phyloP scores from a whole-genome alignment of 768 basidiomycete species.

The Boletus rubescentipes region DNA sequence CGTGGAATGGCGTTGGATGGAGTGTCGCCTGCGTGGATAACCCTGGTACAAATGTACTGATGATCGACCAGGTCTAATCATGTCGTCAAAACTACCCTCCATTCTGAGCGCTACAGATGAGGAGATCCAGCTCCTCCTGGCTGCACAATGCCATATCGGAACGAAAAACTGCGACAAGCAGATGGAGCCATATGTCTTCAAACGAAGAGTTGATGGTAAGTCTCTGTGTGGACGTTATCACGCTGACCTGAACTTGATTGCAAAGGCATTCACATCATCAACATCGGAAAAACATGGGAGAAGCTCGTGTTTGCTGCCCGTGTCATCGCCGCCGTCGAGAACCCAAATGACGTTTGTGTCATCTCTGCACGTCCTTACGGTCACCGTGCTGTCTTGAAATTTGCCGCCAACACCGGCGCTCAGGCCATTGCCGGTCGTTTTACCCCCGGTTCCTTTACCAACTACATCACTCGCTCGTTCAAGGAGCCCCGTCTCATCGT shows the following conservation, averaged over 20 bases:
- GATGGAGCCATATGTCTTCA: constrained; percentile 98
- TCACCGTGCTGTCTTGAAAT: constrained; percentile 99
- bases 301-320: constrained; percentile 98
- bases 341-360: constrained; percentile 97
- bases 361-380: constrained; percentile 99
- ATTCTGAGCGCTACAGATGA: constrained; percentile 93
- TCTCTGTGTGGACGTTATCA: constrained; percentile 7
- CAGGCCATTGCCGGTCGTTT: constrained; percentile 99
- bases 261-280: constrained; percentile 91
- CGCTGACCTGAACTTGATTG: constrained; percentile 12
- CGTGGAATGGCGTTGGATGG: constrained; percentile 34
- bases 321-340: constrained; percentile 95
- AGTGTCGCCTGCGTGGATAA: constrained; percentile 34
- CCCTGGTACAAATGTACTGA: constrained; percentile 21
- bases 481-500: constrained; percentile 99
- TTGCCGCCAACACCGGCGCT: constrained; percentile 95
- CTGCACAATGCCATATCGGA: constrained; percentile 96
- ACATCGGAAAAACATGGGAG: constrained; percentile 99
- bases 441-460: constrained; percentile 98
- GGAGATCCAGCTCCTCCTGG: constrained; percentile 92
- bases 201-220: constrained; percentile 92
- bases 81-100: constrained; percentile 91
- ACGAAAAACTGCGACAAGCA: constrained; percentile 99
- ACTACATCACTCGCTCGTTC: constrained; percentile 99
- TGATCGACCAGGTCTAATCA: constrained; percentile 35